These are phyloP conservation scores for Carex kokanica DNA, from an alignment of 176 grass and related monocot species.

Conservation along the genomic window DNA sequence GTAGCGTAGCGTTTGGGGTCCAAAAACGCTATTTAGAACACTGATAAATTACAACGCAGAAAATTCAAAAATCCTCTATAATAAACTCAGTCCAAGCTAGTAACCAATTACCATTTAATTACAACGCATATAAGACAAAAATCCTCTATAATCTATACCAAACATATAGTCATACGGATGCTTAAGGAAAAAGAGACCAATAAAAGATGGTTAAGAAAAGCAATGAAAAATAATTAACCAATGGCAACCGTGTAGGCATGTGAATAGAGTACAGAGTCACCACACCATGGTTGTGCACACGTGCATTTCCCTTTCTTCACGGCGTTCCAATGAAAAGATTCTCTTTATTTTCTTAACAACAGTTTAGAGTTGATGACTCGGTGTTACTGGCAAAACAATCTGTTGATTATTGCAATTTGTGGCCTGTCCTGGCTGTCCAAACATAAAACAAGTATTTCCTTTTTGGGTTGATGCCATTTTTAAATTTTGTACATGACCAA, in stretches of 20 bases:
- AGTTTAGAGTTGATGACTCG: not conserved
- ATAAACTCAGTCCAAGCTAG: not conserved
- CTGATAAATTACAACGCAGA: not conserved
- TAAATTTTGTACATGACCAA: constrained; percentile 3
- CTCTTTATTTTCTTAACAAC: not conserved
- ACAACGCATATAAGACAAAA: not conserved
- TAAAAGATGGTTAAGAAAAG: not conserved
- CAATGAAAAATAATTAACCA: not conserved
- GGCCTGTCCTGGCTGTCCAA: not conserved
- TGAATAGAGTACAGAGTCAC: not conserved
- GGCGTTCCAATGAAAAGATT: constrained; percentile 10
- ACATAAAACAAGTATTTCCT: not conserved
- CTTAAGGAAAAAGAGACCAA: not conserved
- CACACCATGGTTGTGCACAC: not conserved
- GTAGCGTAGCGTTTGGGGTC: too few species aligned
- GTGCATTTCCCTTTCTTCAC: constrained; percentile 17
- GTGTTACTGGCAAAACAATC: not conserved
- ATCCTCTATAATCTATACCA: not conserved
- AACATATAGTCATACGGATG: not conserved
- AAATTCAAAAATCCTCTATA: constrained; percentile 1
- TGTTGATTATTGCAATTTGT: not conserved
- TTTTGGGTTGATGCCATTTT: not conserved
- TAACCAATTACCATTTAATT: not conserved
- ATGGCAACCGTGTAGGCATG: constrained; percentile 13
- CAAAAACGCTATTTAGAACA: too few species aligned